These are phyloP conservation scores for Nicotiana benthamiana DNA, from an alignment of 257 asterid genomes.

Conservation along the genomic window DNA sequence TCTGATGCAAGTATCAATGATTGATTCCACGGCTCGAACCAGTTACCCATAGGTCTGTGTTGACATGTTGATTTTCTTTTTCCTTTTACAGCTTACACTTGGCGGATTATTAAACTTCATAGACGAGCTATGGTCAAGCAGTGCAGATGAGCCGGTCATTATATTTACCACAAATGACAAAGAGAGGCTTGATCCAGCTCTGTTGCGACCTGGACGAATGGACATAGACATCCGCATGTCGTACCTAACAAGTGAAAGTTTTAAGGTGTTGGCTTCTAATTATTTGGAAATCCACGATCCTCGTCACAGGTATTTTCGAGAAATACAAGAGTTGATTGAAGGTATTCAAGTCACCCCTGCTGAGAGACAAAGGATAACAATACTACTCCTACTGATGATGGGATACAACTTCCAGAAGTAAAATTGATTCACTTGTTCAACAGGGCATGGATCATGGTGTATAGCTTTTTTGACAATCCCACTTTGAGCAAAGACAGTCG, in stretches of 20 bases:
- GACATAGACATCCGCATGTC: conserved; percentile 81
- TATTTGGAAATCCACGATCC: conserved; percentile 30
- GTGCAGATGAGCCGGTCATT: conserved; percentile 68
- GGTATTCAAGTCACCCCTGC: conserved; percentile 50
- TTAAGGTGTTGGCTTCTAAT: conserved; percentile 42
- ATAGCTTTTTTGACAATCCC: no score
- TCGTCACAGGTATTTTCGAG: conserved; percentile 17
- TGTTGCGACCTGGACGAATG: conserved; percentile 84
- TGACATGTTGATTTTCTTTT: no score
- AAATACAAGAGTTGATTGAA: conserved; percentile 35
- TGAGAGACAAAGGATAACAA: no score
- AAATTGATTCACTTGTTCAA: no score
- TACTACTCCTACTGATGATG: no score
- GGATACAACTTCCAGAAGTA: no score
- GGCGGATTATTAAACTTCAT: conserved; percentile 70
- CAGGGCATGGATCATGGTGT: no score
- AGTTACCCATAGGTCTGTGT: no score
- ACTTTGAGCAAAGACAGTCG: no score
- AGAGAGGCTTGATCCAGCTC: conserved; percentile 65
- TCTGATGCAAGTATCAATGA: no score
- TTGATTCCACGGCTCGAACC: no score
- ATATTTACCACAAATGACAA: conserved; percentile 69
- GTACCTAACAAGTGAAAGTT: conserved; percentile 47
- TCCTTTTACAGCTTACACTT: conserved; percentile 38
- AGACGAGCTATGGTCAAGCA: conserved; percentile 82